Evolutionary conservation across 495 filamentous ascomycete genomes (phyloP).

Genomic region (Aspergillus saccharolyticus): DNA sequence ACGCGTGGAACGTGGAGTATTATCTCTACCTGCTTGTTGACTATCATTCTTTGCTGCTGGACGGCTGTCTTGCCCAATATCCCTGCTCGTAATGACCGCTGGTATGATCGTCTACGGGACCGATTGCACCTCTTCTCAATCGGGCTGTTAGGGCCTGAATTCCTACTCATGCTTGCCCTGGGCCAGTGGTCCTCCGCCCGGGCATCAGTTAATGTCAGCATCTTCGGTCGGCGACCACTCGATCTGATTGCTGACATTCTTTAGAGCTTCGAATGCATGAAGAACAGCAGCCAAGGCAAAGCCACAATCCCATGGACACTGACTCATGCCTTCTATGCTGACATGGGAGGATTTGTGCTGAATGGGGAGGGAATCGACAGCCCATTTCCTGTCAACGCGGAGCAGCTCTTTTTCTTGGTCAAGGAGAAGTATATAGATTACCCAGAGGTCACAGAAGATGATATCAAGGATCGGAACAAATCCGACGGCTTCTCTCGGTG

Average conservation of each 20-base stretch:
- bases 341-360: constrained; percentile 39
- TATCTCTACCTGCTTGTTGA: constrained; percentile 28
- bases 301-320: constrained; percentile 24
- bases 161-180: constrained; percentile 26
- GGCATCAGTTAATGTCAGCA: constrained; percentile 18
- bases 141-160: constrained; percentile 30
- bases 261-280: not conserved
- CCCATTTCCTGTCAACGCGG: constrained; percentile 8
- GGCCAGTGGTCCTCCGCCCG: constrained; percentile 33
- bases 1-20: constrained; percentile 28
- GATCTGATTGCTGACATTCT: not conserved
- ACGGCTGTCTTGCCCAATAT: constrained; percentile 27
- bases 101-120: constrained; percentile 9
- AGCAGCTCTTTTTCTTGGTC: not conserved
- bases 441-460: constrained; percentile 21
- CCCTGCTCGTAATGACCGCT: constrained; percentile 14
- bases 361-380: constrained; percentile 13
- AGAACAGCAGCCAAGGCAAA: not conserved
- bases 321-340: constrained; percentile 33
- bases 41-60: constrained; percentile 29
- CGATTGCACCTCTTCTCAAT: constrained; percentile 27
- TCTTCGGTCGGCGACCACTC: not conserved
- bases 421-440: constrained; percentile 10
- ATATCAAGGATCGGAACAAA: constrained; percentile 40
- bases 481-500: constrained; percentile 27